Percentiles rank a stretch among this genome's conserved stretches.
These are phyloP conservation scores for Pythium aquatile DNA, from an alignment of 352 stramenopile species.

Conservation along the genomic window DNA sequence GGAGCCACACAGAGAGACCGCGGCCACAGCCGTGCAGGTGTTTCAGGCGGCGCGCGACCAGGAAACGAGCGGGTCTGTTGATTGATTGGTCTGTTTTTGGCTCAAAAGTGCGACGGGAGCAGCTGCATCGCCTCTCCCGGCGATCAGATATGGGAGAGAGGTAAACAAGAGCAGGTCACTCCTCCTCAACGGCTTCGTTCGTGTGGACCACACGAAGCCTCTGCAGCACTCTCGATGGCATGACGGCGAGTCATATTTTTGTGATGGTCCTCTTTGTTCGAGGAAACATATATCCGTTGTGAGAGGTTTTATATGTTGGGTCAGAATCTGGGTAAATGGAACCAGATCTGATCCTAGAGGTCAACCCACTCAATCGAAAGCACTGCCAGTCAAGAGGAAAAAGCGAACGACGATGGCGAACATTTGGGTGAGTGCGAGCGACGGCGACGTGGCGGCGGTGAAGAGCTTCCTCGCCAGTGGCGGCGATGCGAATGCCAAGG, in stretches of 20 bases:
- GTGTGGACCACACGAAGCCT: conserved; percentile 20
- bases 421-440: conserved; percentile 38
- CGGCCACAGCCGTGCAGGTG: background rate
- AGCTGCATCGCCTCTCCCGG: conserved; percentile 16
- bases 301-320: conserved; percentile 2
- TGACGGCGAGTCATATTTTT: background rate
- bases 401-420: conserved; percentile 23
- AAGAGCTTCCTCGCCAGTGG: conserved; percentile 31
- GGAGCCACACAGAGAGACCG: background rate
- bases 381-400: conserved; percentile 15
- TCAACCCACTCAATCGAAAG: background rate
- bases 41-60: background rate
- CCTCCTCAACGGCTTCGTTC: conserved; percentile 5
- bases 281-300: conserved; percentile 3
- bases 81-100: conserved; percentile 34
- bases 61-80: conserved; percentile 25
- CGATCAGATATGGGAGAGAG: background rate
- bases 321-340: conserved; percentile 10
- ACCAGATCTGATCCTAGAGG: conserved; percentile 14
- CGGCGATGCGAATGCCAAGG: conserved; percentile 29
- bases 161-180: conserved; percentile 21
- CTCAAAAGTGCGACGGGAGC: conserved; percentile 2
- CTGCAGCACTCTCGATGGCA: conserved; percentile 12
- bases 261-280: background rate
- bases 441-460: conserved; percentile 32